Evolutionary conservation across 2,329 filamentous ascomycete species (phyloP), one percentile per base, ranked within the genome.

Genomic region (Drechslerella coelobrocha): DNA sequence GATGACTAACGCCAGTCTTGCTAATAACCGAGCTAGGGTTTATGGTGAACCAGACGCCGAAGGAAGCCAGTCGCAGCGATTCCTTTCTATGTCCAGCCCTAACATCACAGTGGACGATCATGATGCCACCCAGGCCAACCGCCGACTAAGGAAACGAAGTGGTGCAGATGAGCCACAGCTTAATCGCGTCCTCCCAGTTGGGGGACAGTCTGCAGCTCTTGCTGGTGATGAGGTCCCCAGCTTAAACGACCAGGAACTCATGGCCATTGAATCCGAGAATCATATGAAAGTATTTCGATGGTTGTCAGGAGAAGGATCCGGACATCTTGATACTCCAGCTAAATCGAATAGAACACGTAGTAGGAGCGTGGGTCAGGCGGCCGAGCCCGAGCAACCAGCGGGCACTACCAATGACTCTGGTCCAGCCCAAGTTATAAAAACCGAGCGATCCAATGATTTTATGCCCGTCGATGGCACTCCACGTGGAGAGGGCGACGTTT

Each of bases 91-190:
- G 43, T 56, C 61, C 17, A 61, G 48, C 34, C 68, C 68, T 19
- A 56, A 65, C 50, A 66, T 72, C 34, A 72, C 60, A 9, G 68
- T 72, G 27, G 68, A 72, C 23, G 68, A 72, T 48, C 68, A 72
- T 21, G 68, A 72, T 45, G 61, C 60, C n/a, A 59, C 24, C 6
- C 61, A 72, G 27, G 61, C 45, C 3, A 56, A n/a, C 39, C 54
- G 61, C 5, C 23, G 68, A 12, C 59, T 52, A 1, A 65, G 48
- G 24, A 72, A 65, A 39, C 54, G 68, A 14, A 37, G 14, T 2
- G 61, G 56, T 21, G 61, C 56, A 17, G 61, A 55, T 3, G 61
- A 66, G n/a, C 26, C 68, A 21, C 37, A 2, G 8, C 55, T 72
- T 5, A 72, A 72, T 39, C 37, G 68, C 3, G 68, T 72, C 27